Conservation (phyloP, 805 yeast genomes). For the Barnettozyma sucrosica region DNA sequence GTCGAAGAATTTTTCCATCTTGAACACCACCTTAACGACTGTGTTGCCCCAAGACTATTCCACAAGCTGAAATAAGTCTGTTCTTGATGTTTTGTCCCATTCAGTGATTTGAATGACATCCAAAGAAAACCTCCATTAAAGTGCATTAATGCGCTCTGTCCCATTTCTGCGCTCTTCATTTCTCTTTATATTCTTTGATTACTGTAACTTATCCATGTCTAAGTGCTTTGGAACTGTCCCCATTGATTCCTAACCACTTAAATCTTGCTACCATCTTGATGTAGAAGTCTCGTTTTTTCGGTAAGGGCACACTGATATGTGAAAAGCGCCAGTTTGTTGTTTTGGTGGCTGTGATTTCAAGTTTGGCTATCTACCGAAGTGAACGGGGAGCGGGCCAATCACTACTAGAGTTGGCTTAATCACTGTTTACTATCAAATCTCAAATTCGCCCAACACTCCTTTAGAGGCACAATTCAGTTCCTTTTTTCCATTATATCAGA, state of each 20-base stretch:
- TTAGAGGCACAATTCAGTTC: not conserved
- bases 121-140: not conserved
- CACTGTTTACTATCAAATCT: not conserved
- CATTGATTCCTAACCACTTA: not conserved
- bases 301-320: not conserved
- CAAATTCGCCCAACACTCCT: not conserved
- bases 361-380: not conserved
- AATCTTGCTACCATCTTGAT: not conserved
- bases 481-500: no score
- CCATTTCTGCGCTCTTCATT: not conserved
- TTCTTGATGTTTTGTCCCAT: not conserved
- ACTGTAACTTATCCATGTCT: not conserved
- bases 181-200: not conserved
- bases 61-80: slow-evolving; percentile 62
- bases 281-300: not conserved
- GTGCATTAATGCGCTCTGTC: not conserved
- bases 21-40: slow-evolving; percentile 87
- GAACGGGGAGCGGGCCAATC: not conserved
- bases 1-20: slow-evolving; percentile 97
- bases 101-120: no score
- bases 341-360: not conserved
- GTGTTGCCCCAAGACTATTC: slow-evolving; percentile 87
- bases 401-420: not conserved
- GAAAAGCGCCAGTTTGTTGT: not conserved
- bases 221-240: not conserved